Evolutionary conservation across 495 filamentous ascomycete species (phyloP), one percentile per base, ranked within the genome.

Genomic region (Podospora comata): DNA sequence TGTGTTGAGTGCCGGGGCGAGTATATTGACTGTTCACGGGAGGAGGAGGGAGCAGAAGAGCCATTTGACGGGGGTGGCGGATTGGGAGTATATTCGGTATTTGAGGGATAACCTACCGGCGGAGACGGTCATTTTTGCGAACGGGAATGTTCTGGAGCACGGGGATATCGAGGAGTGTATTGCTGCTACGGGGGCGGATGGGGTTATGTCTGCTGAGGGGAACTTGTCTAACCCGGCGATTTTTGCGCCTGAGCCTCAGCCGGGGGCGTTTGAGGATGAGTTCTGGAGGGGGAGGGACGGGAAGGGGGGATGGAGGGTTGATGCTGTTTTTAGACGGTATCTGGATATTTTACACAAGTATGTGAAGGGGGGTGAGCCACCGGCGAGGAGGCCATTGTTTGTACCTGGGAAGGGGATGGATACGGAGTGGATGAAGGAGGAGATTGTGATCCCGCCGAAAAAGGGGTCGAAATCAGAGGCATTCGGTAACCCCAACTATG

Each of bases 51-150:
- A 98, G 66, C 95, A 97, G 75, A 98, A 98, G 79, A 94, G 96
- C 2, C 95, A 99, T 74, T 88, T 94, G 72, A 99, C 96, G 0
- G 95, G 96, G 0, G 73, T 98, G 30, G 95, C 95, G 4, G 94
- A 98, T 79, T 99, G 95, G 96, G 84, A 80, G 30, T 85, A 89
- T 63, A 88, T 99, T 63, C 84, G 88, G 27, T 96, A 91, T 71
- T 80, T 99, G 61, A 85, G 96, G 57, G 89, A 96, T 44, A 89
- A 92, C 60, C 80, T 99, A 26, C 94, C 95, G 1, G 80, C 84
- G 3, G 92, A 97, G 30, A 92, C 92, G 53, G 95, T 99, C 9
- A 87, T 99, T 9, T 97, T 99, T 75, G 94, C 95, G 16, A 99
- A 99, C 75, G 95, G 95, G 18, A 98, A 98, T 73, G 90, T 96